Percentiles rank a stretch among this genome's conserved stretches.
Conservation (phyloP, 176 grass and related monocot genomes). For the Urochloa ruziziensis region DNA sequence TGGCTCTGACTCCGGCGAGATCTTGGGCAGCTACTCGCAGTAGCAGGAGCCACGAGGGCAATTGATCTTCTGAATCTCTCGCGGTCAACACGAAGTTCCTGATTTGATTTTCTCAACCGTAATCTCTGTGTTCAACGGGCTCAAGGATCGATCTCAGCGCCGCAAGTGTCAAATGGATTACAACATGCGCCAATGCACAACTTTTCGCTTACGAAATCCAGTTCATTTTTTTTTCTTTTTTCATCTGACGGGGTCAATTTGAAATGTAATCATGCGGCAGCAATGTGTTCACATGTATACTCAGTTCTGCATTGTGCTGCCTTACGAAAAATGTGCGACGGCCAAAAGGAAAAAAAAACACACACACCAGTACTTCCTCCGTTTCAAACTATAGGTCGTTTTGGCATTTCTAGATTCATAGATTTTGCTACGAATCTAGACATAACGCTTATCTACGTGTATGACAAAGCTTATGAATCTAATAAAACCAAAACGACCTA, state of each 20-base stretch:
- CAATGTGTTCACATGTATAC: not conserved
- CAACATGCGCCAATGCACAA: not conserved
- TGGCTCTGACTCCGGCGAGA: not conserved
- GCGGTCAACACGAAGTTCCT: not conserved
- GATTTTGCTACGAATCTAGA: too few species aligned
- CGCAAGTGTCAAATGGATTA: not conserved
- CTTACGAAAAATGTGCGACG: too few species aligned
- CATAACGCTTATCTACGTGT: too few species aligned
- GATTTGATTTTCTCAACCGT: not conserved
- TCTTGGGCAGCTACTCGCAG: not conserved
- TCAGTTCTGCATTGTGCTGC: too few species aligned
- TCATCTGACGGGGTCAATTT: not conserved
- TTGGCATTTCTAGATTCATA: too few species aligned
- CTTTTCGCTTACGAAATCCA: not conserved
- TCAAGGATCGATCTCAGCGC: not conserved
- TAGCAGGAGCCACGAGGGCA: too few species aligned
- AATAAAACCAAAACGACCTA: too few species aligned
- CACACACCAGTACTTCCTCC: too few species aligned
- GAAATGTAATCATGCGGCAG: too few species aligned
- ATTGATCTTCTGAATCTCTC: not conserved
- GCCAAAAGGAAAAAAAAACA: too few species aligned
- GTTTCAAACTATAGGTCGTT: too few species aligned
- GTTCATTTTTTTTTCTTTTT: not conserved
- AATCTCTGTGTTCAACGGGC: not conserved
- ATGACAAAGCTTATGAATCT: too few species aligned